Base-by-base conservation (phyloP, 2,329 filamentous ascomycete species). In the Diaporthe caulivora region DNA sequence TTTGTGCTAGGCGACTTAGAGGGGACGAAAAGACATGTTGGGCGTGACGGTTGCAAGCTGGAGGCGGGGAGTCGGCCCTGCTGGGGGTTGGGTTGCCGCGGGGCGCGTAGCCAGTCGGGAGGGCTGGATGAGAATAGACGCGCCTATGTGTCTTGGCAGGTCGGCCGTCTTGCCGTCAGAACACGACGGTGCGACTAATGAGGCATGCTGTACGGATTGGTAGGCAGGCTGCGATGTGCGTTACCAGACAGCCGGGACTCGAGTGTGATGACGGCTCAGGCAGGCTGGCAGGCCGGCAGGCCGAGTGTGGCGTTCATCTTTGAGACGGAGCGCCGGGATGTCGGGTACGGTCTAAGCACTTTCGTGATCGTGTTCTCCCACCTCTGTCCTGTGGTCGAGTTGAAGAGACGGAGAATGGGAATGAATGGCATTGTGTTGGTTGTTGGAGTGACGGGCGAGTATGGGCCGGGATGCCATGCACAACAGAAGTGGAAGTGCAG, bases 181-280 rank as follows among this genome's bases (percentile, higher is more conserved):
- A 65, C 40, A 24, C 29, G 62, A 65, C 40, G n/a, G 15, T 5
- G 42, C 3, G 21, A 11, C 21, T 26, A 40, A 37, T 51, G 21
- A 42, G 7, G 34, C 18, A n/a, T 18, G 34, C n/a, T 26, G 24
- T 26, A 6, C 13, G 31, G 11, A 34, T 34, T 5, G 34, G 5
- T 5, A 5, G 40, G 57, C 26, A 42, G 34, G 57, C 37, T 42
- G 37, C 17, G 26, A 49, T 13, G 51, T 24, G 29, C 17, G 55
- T 62, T 71, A 71, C 68, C 68, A 71, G 47, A 51, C 68, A 51
- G 55, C 55, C 53, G 68, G 68, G 68, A 53, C 55, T 60, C n/a
- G 24, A 31, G 42, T 70, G 42, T 58, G 40, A 49, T 58, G 40
- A 70, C 26, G 31, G 21, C 54, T n/a, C 21, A 24, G 47, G 26